Evolutionary conservation across 805 yeast genomes (phyloP).

Genomic region (Scheffersomyces stipitis): DNA sequence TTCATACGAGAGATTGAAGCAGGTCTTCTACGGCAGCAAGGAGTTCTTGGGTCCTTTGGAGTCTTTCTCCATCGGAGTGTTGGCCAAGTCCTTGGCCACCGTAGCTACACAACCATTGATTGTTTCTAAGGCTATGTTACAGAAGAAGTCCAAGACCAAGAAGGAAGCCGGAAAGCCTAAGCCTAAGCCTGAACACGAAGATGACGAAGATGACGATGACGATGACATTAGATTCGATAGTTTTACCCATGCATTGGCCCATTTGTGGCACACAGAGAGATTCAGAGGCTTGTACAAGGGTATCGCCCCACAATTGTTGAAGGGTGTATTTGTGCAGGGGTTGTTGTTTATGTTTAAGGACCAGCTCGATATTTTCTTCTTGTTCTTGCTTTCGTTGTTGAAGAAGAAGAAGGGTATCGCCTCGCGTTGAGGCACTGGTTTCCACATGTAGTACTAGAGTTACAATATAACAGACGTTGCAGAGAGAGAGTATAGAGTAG

Average conservation of each 20-base stretch:
- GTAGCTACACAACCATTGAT: slow-evolving; percentile 80
- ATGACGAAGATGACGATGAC: no score
- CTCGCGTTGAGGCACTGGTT: no score
- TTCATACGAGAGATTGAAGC: slow-evolving; percentile 66
- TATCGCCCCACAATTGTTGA: slow-evolving; percentile 71
- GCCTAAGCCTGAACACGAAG: slow-evolving; percentile 28
- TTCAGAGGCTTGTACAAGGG: slow-evolving; percentile 73
- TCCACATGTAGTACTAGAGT: no score
- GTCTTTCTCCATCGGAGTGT: slow-evolving; percentile 72
- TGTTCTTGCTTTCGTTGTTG: slow-evolving; percentile 29
- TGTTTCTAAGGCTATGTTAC: slow-evolving; percentile 80
- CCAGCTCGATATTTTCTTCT: slow-evolving; percentile 48
- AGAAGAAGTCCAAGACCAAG: slow-evolving; percentile 42
- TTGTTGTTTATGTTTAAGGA: slow-evolving; percentile 79
- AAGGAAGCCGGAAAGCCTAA: slow-evolving; percentile 13
- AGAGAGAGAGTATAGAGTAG: no score
- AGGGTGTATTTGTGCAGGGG: slow-evolving; percentile 85
- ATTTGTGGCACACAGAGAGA: slow-evolving; percentile 66
- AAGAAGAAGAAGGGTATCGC: slow-evolving; percentile 14
- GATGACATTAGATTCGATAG: slow-evolving; percentile 48
- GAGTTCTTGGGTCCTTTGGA: slow-evolving; percentile 56
- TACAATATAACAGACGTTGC: no score
- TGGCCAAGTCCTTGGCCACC: slow-evolving; percentile 80
- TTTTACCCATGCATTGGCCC: slow-evolving; percentile 62
- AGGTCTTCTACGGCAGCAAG: slow-evolving; percentile 43